Percentiles rank a stretch among this genome's conserved stretches.
phyloP scores from a whole-genome alignment of 1,139 yeast genomes.

The Suhomyces maxii region DNA sequence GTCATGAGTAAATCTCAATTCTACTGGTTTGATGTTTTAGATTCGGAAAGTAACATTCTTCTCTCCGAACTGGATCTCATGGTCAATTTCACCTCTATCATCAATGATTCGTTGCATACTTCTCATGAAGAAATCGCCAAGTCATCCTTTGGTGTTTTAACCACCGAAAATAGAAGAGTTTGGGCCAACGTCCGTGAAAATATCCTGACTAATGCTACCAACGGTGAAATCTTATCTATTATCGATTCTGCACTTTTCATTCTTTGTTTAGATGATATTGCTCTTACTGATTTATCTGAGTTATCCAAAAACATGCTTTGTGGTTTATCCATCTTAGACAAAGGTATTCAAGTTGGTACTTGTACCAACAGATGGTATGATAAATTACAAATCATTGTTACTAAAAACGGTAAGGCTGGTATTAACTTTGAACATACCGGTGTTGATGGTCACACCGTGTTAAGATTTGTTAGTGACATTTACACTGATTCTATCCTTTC shows the following conservation, averaged over 20 bases:
- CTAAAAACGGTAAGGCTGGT: conserved; percentile 92
- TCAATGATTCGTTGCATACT: conserved; percentile 66
- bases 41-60: conserved; percentile 65
- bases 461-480: conserved; percentile 84
- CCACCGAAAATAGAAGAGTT: conserved; percentile 81
- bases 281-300: conserved; percentile 64
- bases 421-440: conserved; percentile 94
- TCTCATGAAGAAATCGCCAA: conserved; percentile 69
- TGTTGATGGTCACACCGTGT: conserved; percentile 92
- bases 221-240: conserved; percentile 68
- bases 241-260: conserved; percentile 81
- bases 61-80: conserved; percentile 74
- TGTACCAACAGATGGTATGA: conserved; percentile 96
- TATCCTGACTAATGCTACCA: conserved; percentile 42
- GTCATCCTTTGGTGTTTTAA: conserved; percentile 83
- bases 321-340: conserved; percentile 74
- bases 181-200: conserved; percentile 77
- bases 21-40: conserved; percentile 92
- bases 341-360: conserved; percentile 90
- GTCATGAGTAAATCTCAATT: conserved; percentile 86
- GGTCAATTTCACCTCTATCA: conserved; percentile 71
- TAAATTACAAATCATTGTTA: conserved; percentile 82
- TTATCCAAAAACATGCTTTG: conserved; percentile 83
- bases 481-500: conserved; percentile 87
- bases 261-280: conserved; percentile 77